Percentiles rank a stretch among this genome's conserved stretches.
Conservation (phyloP, 345 rosid species). For the Hibiscus tridactylites region DNA sequence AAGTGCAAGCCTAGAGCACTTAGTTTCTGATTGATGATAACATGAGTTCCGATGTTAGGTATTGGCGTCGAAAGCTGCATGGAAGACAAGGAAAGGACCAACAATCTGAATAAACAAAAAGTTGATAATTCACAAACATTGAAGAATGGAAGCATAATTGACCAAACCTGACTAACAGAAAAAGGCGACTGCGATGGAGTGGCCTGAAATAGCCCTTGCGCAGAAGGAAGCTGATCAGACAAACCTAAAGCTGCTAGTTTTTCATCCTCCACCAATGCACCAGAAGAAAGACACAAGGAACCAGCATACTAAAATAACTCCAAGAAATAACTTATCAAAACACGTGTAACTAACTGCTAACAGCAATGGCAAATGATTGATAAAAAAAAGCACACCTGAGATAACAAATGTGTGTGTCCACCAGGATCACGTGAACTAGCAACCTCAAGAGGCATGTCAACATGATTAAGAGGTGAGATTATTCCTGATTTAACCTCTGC, state of each 20-base stretch:
- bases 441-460: slow-evolving; percentile 59
- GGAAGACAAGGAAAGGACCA: slow-evolving; percentile 11
- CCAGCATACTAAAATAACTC: slow-evolving; percentile 50
- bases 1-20: slow-evolving; percentile 57
- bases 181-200: slow-evolving; percentile 63
- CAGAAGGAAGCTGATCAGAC: slow-evolving; percentile 78
- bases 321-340: background rate
- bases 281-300: slow-evolving; percentile 56
- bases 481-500: slow-evolving; percentile 67
- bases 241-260: slow-evolving; percentile 60
- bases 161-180: slow-evolving; percentile 56
- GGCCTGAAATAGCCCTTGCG: slow-evolving; percentile 74
- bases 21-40: slow-evolving; percentile 75
- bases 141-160: background rate
- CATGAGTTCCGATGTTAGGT: slow-evolving; percentile 73
- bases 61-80: slow-evolving; percentile 65
- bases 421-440: slow-evolving; percentile 61
- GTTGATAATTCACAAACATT: background rate
- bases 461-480: slow-evolving; percentile 54
- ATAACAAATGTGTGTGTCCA: slow-evolving; percentile 47
- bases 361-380: background rate
- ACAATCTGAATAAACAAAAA: slow-evolving; percentile 12
- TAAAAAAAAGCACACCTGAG: slow-evolving; percentile 55
- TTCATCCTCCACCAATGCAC: slow-evolving; percentile 72
- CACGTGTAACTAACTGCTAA: background rate